Conservation (phyloP, 768 basidiomycete species). For the Rubroboletus satanas region DNA sequence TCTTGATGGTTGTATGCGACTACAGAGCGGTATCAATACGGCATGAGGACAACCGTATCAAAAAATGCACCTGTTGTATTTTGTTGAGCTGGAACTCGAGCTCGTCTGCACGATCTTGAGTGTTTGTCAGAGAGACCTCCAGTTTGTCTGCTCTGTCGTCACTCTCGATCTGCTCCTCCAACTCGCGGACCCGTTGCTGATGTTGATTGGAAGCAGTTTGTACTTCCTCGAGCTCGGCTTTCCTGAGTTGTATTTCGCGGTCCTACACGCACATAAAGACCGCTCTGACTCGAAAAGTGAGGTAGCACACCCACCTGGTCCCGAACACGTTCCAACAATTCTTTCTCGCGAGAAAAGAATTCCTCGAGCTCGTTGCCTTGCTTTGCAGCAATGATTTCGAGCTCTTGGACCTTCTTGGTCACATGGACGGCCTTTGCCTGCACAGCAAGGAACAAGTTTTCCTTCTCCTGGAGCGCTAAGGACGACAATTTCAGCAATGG, state of each 20-base stretch:
- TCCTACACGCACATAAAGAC: constrained; percentile 43
- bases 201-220: constrained; percentile 51
- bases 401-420: constrained; percentile 38
- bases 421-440: constrained; percentile 38
- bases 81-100: constrained; percentile 80
- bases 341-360: constrained; percentile 45
- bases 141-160: constrained; percentile 78
- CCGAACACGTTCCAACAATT: constrained; percentile 34
- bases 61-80: constrained; percentile 60
- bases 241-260: constrained; percentile 67
- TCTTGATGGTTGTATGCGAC: constrained; percentile 55
- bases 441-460: constrained; percentile 42
- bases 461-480: constrained; percentile 44
- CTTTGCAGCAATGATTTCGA: constrained; percentile 39
- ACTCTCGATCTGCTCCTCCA: constrained; percentile 79
- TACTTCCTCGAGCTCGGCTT: constrained; percentile 48
- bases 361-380: constrained; percentile 41
- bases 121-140: constrained; percentile 69
- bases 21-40: constrained; percentile 25
- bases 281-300: background rate
- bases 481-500: background rate
- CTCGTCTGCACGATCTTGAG: constrained; percentile 78
- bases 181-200: constrained; percentile 58
- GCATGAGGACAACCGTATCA: background rate
- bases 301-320: constrained; percentile 30